Conservation (phyloP, 75 land plant species). For the Pinus taeda region DNA sequence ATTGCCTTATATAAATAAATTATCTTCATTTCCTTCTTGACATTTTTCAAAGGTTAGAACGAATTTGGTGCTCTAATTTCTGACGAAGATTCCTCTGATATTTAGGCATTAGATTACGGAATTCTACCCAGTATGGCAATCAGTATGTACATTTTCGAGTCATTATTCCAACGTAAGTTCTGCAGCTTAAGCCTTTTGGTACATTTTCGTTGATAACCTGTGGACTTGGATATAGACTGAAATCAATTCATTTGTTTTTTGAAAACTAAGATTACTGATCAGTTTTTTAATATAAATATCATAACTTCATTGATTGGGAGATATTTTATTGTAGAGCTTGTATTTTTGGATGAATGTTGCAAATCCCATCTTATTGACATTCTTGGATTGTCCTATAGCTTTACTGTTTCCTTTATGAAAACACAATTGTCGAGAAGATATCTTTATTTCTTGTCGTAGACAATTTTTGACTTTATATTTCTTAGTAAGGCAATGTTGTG, state of each 20-base stretch:
- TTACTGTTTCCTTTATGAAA: background rate
- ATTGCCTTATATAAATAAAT: background rate
- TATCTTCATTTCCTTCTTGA: background rate
- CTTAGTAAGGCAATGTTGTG: background rate
- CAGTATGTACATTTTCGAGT: slow-evolving; percentile 89
- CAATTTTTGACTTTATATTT: background rate
- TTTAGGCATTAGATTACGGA: slow-evolving; percentile 74
- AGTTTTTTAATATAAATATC: background rate
- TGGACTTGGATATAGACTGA: background rate
- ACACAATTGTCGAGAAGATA: background rate
- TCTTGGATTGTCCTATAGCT: background rate
- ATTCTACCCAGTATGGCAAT: slow-evolving; percentile 63
- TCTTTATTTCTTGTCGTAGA: background rate
- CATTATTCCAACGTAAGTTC: slow-evolving; percentile 65
- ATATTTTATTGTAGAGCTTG: background rate
- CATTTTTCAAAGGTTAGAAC: background rate
- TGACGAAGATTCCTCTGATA: background rate
- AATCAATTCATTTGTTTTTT: background rate
- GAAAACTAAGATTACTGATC: background rate
- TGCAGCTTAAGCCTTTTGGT: background rate
- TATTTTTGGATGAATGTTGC: background rate
- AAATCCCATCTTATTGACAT: background rate
- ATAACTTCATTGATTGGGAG: background rate
- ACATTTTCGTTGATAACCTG: background rate
- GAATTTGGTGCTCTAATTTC: background rate